phyloP scores from a whole-genome alignment of 345 rosid species.

The Syzygium aromaticum region DNA sequence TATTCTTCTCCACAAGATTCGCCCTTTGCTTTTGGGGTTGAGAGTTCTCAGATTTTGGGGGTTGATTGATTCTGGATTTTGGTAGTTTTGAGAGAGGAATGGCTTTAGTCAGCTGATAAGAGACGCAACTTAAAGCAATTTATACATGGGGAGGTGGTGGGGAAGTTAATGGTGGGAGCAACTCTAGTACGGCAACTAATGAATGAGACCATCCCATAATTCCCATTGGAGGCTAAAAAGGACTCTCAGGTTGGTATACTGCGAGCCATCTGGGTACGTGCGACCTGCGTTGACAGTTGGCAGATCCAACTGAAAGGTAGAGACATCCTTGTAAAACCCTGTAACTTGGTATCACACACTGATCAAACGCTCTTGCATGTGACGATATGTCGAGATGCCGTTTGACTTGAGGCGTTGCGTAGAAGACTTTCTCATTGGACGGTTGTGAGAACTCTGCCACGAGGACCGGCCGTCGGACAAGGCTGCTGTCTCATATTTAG shows the following conservation, averaged over 20 bases:
- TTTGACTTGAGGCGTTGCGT: neutral
- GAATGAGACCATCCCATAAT: neutral
- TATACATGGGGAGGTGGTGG: neutral
- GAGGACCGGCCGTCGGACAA: constrained; percentile 1
- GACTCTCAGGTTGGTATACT: neutral
- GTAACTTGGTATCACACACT: neutral
- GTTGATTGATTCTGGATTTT: neutral
- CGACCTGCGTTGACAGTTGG: neutral
- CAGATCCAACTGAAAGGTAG: neutral
- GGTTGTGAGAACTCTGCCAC: neutral
- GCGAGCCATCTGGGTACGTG: neutral
- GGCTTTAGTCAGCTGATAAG: neutral
- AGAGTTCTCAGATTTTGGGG: neutral
- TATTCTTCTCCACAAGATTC: neutral
- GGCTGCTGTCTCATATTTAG: neutral
- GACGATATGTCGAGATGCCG: neutral
- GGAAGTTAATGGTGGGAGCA: neutral
- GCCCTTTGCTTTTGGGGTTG: neutral
- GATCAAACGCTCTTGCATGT: neutral
- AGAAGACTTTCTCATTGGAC: neutral
- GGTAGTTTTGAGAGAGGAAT: neutral
- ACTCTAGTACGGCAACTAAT: neutral
- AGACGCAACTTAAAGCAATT: neutral
- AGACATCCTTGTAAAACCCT: neutral
- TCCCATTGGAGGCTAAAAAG: neutral